A percentile compares a stretch with the other conserved stretches of the same genome.
Evolutionary conservation across 805 yeast genomes (phyloP).

Genomic region (Candida silvatica): DNA sequence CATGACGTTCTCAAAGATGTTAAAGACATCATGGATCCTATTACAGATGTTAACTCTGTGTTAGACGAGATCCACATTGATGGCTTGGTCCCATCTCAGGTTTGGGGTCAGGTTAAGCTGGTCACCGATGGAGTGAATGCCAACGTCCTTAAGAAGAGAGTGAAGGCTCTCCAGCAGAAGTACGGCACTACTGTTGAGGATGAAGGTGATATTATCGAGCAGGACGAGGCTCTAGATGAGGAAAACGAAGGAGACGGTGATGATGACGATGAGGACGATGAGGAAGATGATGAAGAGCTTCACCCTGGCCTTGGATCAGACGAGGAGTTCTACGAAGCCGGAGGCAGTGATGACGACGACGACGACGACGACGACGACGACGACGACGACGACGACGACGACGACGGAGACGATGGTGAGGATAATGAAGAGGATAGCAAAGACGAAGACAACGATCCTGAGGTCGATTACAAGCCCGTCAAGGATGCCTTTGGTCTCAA

Average conservation of each 20-base stretch:
- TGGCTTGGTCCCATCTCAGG: conserved; percentile 84
- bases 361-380: conserved; percentile 8
- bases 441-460: conserved; percentile 33
- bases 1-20: conserved; percentile 23
- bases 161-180: conserved; percentile 40
- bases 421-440: conserved; percentile 44
- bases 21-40: conserved; percentile 50
- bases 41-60: conserved; percentile 39
- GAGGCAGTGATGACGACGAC: conserved; percentile 30
- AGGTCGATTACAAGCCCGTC: conserved; percentile 27
- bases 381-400: conserved; percentile 44
- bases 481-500: conserved; percentile 59
- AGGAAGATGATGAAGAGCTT: conserved; percentile 19
- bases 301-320: conserved; percentile 19
- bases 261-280: conserved; percentile 5
- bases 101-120: conserved; percentile 88
- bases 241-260: conserved; percentile 19
- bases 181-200: conserved; percentile 18
- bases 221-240: conserved; percentile 8
- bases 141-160: conserved; percentile 43
- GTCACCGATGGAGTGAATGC: conserved; percentile 74
- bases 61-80: conserved; percentile 77
- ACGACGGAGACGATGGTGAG: conserved; percentile 8
- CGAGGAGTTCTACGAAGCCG: conserved; percentile 17
- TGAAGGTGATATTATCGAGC: conserved; percentile 15